Evolutionary conservation across 106 monocot genomes (phyloP).

Genomic region (Apostasia ramifera): DNA sequence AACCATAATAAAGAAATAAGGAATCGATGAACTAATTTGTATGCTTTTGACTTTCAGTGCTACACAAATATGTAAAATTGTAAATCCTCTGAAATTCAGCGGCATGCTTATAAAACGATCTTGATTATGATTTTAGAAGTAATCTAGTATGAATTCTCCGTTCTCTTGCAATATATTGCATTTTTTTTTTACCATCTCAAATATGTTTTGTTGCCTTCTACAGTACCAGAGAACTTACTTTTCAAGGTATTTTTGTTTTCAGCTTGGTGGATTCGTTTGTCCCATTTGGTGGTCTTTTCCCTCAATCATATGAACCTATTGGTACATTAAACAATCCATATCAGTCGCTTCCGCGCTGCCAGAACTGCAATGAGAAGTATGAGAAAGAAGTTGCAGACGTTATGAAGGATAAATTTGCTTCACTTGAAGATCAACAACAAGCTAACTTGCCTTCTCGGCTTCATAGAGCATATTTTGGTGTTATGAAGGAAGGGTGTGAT

Average conservation of each 20-base stretch:
- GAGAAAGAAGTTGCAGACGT: conserved; percentile 59
- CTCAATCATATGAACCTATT: conserved; percentile 27
- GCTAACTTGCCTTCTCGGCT: conserved; percentile 41
- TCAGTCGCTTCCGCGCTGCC: conserved; percentile 31
- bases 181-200: neutral
- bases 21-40: no score
- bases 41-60: no score
- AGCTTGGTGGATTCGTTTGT: conserved; percentile 57
- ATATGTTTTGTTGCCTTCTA: neutral
- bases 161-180: neutral
- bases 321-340: conserved; percentile 24
- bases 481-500: conserved; percentile 22
- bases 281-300: conserved; percentile 61
- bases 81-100: no score
- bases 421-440: conserved; percentile 19
- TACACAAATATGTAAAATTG: no score
- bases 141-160: neutral
- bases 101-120: neutral
- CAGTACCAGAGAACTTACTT: neutral
- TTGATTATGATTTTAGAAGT: neutral
- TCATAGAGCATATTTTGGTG: conserved; percentile 19
- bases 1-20: no score
- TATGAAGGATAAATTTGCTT: conserved; percentile 30
- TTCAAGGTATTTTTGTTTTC: neutral
- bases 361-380: conserved; percentile 49